phyloP scores from a whole-genome alignment of 257 asterid genomes.

The Ophiorrhiza pumila region DNA sequence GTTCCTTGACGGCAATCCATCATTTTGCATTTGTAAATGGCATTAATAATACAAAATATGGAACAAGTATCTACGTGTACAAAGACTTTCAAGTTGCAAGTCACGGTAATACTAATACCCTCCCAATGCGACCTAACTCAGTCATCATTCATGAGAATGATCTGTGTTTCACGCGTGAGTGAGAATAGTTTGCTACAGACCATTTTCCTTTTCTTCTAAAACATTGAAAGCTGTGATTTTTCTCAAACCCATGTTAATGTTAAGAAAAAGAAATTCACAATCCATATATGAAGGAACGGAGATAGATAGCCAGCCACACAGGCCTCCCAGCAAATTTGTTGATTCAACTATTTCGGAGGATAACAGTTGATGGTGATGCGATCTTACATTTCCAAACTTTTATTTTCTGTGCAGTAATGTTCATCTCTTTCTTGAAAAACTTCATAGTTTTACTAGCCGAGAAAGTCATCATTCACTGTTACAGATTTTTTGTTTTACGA shows the following conservation, averaged over 20 bases:
- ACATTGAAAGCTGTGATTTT: no score
- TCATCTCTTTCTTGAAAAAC: no score
- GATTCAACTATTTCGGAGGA: not conserved
- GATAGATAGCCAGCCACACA: not conserved
- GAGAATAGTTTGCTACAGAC: not conserved
- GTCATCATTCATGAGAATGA: conserved; percentile 15
- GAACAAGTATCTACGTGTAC: conserved; percentile 16
- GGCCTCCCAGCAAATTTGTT: not conserved
- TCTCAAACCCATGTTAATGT: no score
- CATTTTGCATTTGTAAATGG: conserved; percentile 21
- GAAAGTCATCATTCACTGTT: no score
- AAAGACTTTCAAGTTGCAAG: conserved; percentile 17
- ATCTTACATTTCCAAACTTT: not conserved
- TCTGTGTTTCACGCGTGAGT: conserved; percentile 25
- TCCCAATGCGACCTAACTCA: no score
- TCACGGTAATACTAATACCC: conserved; percentile 5
- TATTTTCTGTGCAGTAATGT: no score
- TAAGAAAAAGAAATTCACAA: not conserved
- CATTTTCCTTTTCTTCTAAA: no score
- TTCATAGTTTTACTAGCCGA: no score
- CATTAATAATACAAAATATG: conserved; percentile 27
- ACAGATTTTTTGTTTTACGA: no score
- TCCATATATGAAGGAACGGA: not conserved
- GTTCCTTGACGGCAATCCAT: conserved; percentile 19
- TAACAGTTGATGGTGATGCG: not conserved